A percentile compares a stretch with the other conserved stretches of the same genome.
phyloP scores from a whole-genome alignment of 2,329 filamentous ascomycete genomes.

The Hyphodiscus sp. region DNA sequence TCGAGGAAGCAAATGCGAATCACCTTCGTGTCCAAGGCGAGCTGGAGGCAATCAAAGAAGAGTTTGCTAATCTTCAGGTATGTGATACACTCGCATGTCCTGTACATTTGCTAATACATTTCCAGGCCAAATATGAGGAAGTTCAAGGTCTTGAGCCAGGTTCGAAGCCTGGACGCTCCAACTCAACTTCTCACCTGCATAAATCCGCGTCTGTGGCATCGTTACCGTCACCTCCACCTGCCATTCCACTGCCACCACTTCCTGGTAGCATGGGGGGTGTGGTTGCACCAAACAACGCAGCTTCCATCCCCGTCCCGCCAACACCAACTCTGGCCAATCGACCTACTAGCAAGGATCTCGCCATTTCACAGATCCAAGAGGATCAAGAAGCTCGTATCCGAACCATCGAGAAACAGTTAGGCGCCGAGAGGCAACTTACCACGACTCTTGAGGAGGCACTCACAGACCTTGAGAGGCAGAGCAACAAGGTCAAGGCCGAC shows the following conservation, averaged over 20 bases:
- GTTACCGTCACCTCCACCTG: conserved; percentile 86
- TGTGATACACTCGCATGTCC: conserved; percentile 8
- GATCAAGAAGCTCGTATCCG: conserved; percentile 93
- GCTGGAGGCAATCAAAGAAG: conserved; percentile 59
- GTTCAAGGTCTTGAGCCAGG: conserved; percentile 29
- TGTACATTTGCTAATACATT: conserved; percentile 12
- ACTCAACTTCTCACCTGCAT: conserved; percentile 50
- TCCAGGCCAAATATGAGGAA: conserved; percentile 56
- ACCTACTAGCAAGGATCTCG: conserved; percentile 75
- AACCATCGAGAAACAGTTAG: conserved; percentile 93
- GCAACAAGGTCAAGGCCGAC: conserved; percentile 86
- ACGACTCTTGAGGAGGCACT: conserved; percentile 92
- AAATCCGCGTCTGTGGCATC: conserved; percentile 80
- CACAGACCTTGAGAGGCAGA: conserved; percentile 85
- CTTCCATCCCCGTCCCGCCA: conserved; percentile 36
- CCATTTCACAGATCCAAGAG: conserved; percentile 73
- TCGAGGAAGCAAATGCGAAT: conserved; percentile 71
- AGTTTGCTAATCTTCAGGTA: conserved; percentile 66
- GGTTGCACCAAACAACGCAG: conserved; percentile 37
- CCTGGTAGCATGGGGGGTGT: conserved; percentile 51
- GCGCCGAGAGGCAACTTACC: conserved; percentile 93
- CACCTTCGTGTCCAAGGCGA: conserved; percentile 59
- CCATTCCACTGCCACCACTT: conserved; percentile 90
- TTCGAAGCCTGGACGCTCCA: conserved; percentile 43
- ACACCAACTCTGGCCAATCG: conserved; percentile 55